These are phyloP conservation scores for Sporothrix phasma DNA, from an alignment of 2,329 filamentous ascomycete genomes.

Conservation along the genomic window DNA sequence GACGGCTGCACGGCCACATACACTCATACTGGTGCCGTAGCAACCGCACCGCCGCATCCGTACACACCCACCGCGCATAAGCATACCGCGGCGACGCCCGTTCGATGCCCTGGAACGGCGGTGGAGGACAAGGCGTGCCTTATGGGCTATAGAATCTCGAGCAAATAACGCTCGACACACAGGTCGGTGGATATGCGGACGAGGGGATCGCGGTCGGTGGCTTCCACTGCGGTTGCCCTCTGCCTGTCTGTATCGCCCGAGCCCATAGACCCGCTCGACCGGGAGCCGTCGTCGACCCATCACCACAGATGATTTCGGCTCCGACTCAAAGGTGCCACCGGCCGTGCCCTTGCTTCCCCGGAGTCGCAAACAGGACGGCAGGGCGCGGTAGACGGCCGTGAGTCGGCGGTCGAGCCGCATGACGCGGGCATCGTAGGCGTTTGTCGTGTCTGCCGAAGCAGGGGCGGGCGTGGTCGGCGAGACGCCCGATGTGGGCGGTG, in stretches of 20 bases:
- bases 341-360: neutral
- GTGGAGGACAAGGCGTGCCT: slow-evolving; percentile 21
- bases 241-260: slow-evolving; percentile 9
- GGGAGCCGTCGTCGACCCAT: neutral
- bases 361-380: slow-evolving; percentile 11
- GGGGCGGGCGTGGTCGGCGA: neutral
- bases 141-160: slow-evolving; percentile 24
- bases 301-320: neutral
- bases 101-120: slow-evolving; percentile 24
- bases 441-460: no score
- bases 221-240: neutral
- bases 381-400: slow-evolving; percentile 13
- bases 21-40: slow-evolving; percentile 35
- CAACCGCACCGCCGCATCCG: slow-evolving; percentile 35
- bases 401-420: slow-evolving; percentile 21
- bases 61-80: slow-evolving; percentile 33
- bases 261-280: neutral
- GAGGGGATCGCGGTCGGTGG: neutral
- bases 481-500: neutral
- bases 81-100: slow-evolving; percentile 28
- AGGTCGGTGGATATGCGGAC: slow-evolving; percentile 9
- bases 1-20: slow-evolving; percentile 32
- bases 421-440: slow-evolving; percentile 11
- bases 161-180: slow-evolving; percentile 21
- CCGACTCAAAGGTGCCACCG: neutral